Conservation (phyloP, 2,329 filamentous ascomycete genomes). For the Mycosphaerella sp. region DNA sequence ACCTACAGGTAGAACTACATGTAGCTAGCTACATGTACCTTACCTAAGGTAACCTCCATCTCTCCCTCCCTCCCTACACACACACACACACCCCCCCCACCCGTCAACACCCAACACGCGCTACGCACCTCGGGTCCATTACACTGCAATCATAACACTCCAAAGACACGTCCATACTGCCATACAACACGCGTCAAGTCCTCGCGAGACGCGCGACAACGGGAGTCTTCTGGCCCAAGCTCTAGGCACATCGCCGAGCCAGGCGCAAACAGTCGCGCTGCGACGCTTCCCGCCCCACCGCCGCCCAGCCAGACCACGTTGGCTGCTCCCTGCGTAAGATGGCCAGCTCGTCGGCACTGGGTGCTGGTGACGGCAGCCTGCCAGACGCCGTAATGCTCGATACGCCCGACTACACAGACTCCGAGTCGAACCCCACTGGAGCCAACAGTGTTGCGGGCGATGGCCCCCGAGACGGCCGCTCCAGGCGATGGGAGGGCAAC, state of each 20-base stretch:
- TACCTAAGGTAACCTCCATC: too few relatives aligned
- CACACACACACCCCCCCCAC: background rate
- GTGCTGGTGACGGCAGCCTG: constrained; percentile 31
- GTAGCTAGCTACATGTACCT: too few relatives aligned
- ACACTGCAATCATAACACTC: constrained; percentile 10
- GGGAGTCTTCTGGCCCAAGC: constrained; percentile 6
- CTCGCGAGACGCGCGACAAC: constrained; percentile 7
- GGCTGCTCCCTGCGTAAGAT: constrained; percentile 19
- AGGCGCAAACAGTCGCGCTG: constrained; percentile 16
- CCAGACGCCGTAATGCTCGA: constrained; percentile 42
- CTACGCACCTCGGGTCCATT: background rate
- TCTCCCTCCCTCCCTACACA: background rate
- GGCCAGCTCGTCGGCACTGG: constrained; percentile 22
- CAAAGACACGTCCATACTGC: constrained; percentile 2
- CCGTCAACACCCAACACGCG: constrained; percentile 4
- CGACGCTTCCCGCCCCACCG: background rate
- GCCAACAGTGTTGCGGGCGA: constrained; percentile 86
- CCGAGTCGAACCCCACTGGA: constrained; percentile 60
- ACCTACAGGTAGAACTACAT: background rate
- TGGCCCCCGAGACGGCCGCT: constrained; percentile 65
- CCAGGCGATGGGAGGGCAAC: constrained; percentile 77
- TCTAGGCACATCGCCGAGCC: constrained; percentile 2
- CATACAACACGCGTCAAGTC: background rate
- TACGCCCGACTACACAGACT: constrained; percentile 61
- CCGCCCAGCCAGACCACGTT: background rate